Conservation (phyloP, 768 basidiomycete species). For the Gymnopilus junonius region DNA sequence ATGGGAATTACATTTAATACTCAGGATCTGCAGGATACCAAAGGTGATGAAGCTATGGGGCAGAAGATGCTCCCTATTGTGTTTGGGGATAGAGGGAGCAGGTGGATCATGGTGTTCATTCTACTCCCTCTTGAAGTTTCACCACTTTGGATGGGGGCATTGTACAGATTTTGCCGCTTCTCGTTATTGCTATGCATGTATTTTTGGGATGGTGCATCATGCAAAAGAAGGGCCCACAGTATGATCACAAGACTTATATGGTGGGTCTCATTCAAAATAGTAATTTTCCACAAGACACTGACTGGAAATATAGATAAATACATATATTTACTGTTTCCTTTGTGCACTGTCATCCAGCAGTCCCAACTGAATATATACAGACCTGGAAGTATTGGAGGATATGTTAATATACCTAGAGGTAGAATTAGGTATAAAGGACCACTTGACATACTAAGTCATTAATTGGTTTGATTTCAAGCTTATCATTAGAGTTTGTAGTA, state of each 20-base stretch:
- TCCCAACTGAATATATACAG: no score
- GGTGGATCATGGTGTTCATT: background rate
- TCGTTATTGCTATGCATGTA: background rate
- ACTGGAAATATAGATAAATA: background rate
- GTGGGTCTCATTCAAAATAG: background rate
- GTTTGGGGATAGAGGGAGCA: background rate
- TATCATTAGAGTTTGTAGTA: no score
- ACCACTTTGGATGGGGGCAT: background rate
- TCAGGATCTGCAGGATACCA: background rate
- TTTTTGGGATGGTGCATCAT: background rate
- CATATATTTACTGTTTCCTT: background rate
- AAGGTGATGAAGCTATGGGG: background rate
- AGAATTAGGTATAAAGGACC: no score
- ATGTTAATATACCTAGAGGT: no score
- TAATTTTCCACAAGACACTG: background rate
- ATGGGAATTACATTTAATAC: background rate
- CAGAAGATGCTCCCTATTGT: background rate
- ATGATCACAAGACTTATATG: slow-evolving; percentile 2
- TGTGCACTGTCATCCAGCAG: background rate
- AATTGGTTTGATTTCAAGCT: no score
- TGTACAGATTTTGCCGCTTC: background rate
- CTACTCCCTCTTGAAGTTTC: background rate
- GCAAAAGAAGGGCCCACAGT: background rate
- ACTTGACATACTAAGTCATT: no score
- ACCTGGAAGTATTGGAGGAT: no score